Base-by-base conservation (phyloP, 2,329 filamentous ascomycete species). In the Cytospora piceae region DNA sequence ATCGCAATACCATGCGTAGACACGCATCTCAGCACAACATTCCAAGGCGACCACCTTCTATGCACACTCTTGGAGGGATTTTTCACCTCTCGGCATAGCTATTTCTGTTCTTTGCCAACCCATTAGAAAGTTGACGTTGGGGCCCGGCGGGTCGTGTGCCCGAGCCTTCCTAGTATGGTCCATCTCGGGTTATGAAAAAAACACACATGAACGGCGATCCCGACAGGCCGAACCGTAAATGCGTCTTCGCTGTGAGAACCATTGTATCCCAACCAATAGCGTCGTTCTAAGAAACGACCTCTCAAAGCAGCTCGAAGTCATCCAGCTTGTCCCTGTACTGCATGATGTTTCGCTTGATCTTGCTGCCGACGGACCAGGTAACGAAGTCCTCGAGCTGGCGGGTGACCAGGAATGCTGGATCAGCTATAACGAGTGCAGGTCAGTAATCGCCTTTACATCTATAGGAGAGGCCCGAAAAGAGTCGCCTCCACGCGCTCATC, bases 321-420 rank as follows among this genome's bases (percentile, higher is more conserved):
- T 98, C 94, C 79, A 97, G 79, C 82, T 96, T 92, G 78, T 97
- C 93, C 72, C 93, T 88, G 77, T 97, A 98, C 79, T 92, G 92
- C 87, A 97, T 89, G 70, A 97, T 96, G 75, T 93, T 95, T 75
- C 91, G 87, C 90, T 96, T 97, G 77, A 98, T 94, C 90, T 97
- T 97, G 78, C 92, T 96, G 67, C 92, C 93, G 73, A 96, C 92
- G 12, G 94, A 90, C 94, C 94, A 98, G 0, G 94, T 97, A 22
- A 98, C 91, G 76, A 96, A 97, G 79, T 98, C 94, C 79, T 98
- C 94, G 85, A 96, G 92, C 68, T 88, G 91, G 70, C 94, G 84
- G 46, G 92, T 95, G 9, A 98, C 93, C 61, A 97, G 78, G 73
- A 93, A 97, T 0, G 93, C 94, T 32, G 93, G 89, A 75, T 98